Percentiles rank a stretch among this genome's conserved stretches.
phyloP scores from a whole-genome alignment of 495 filamentous ascomycete genomes.

The Jackrogersella minutella region DNA sequence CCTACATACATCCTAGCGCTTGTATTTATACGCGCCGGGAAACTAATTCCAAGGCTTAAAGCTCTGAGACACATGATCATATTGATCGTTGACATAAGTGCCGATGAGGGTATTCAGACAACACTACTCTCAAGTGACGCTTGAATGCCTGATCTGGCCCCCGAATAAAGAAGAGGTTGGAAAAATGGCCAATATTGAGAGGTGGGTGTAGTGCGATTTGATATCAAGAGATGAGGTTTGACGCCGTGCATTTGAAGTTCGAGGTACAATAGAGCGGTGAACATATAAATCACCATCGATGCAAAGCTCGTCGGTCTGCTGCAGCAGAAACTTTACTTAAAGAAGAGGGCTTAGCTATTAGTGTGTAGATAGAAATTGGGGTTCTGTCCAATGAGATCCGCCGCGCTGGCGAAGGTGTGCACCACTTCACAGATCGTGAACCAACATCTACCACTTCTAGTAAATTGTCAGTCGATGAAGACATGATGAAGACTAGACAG shows the following conservation, averaged over 20 bases:
- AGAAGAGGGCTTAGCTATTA: not conserved
- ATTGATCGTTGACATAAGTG: slow-evolving; percentile 5
- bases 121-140: not conserved
- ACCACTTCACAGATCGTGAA: slow-evolving; percentile 3
- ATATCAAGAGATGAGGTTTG: slow-evolving; percentile 11
- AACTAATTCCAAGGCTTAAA: not conserved
- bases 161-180: slow-evolving; percentile 2
- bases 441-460: slow-evolving; percentile 23
- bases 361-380: not conserved
- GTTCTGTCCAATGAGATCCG: slow-evolving; percentile 19
- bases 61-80: slow-evolving; percentile 5
- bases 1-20: not conserved
- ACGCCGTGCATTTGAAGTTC: slow-evolving; percentile 6
- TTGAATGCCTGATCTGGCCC: slow-evolving; percentile 24
- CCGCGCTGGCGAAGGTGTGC: slow-evolving; percentile 15
- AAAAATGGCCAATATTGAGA: slow-evolving; percentile 18
- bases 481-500: not conserved
- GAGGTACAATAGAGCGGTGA: slow-evolving; percentile 29
- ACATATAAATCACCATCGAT: not conserved
- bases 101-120: not conserved
- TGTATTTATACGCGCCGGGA: slow-evolving; percentile 9
- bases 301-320: slow-evolving; percentile 5
- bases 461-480: slow-evolving; percentile 9
- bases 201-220: slow-evolving; percentile 31
- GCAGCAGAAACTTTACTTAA: slow-evolving; percentile 3